Conservation (phyloP, 1,139 yeast genomes). For the Debaryomycetaceae sp. region DNA sequence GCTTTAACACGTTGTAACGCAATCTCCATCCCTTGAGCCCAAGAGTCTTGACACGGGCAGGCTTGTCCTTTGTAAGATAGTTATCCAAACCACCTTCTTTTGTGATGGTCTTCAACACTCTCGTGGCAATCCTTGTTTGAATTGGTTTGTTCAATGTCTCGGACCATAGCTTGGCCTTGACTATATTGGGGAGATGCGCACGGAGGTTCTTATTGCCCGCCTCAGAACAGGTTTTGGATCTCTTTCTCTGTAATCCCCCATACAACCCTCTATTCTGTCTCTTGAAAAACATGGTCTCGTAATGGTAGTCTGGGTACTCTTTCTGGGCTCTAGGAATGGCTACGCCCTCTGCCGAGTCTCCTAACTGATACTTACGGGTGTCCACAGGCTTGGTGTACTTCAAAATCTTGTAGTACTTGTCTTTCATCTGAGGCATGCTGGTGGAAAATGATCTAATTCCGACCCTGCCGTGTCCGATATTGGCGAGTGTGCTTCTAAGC, state of each 20-base stretch:
- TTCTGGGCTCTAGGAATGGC: constrained; percentile 47
- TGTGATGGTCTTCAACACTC: constrained; percentile 79
- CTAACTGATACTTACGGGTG: constrained; percentile 31
- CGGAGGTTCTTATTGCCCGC: constrained; percentile 69
- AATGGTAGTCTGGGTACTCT: constrained; percentile 74
- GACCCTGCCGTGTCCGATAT: neutral
- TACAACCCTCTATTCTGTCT: constrained; percentile 84
- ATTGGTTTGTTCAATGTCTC: constrained; percentile 61
- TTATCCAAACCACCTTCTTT: constrained; percentile 94
- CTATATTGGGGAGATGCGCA: constrained; percentile 79
- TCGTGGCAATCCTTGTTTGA: constrained; percentile 66
- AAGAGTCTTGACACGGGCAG: constrained; percentile 86
- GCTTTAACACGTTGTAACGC: constrained; percentile 64
- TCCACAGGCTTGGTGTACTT: constrained; percentile 39
- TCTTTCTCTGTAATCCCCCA: constrained; percentile 81
- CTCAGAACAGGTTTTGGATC: constrained; percentile 79
- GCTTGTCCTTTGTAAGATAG: constrained; percentile 78
- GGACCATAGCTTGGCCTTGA: constrained; percentile 76
- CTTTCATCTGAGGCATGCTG: constrained; percentile 6
- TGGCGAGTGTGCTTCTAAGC: neutral
- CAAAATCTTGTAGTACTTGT: constrained; percentile 37
- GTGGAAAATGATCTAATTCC: constrained; percentile 1
- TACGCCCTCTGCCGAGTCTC: constrained; percentile 31
- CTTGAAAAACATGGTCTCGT: constrained; percentile 72
- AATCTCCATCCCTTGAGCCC: constrained; percentile 92